Evolutionary conservation across 2,329 filamentous ascomycete genomes (phyloP).

Genomic region (Penicillium psychrosexuale): DNA sequence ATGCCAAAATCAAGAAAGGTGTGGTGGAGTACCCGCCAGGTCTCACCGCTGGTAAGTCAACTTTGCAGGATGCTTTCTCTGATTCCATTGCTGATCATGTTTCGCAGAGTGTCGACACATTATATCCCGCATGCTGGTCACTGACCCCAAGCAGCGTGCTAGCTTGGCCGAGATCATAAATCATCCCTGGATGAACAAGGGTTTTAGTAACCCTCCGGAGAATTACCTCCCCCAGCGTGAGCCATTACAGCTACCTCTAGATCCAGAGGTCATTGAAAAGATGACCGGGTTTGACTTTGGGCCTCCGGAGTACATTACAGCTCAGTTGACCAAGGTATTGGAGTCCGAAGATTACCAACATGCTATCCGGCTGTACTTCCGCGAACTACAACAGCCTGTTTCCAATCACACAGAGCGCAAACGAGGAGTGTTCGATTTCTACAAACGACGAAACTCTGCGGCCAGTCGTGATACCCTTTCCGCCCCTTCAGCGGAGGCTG

Average conservation of each 20-base stretch:
- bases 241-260: slow-evolving; percentile 78
- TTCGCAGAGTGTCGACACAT: slow-evolving; percentile 82
- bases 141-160: slow-evolving; percentile 82
- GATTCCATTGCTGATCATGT: slow-evolving; percentile 35
- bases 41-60: slow-evolving; percentile 73
- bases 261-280: slow-evolving; percentile 76
- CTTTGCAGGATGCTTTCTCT: neutral
- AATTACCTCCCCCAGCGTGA: slow-evolving; percentile 83
- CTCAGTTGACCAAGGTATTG: slow-evolving; percentile 78
- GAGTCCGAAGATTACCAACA: slow-evolving; percentile 92
- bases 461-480: slow-evolving; percentile 82
- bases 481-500: slow-evolving; percentile 78
- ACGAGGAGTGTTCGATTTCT: slow-evolving; percentile 93
- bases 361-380: slow-evolving; percentile 68
- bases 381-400: slow-evolving; percentile 65
- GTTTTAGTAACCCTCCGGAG: slow-evolving; percentile 79
- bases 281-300: slow-evolving; percentile 99
- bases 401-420: slow-evolving; percentile 68
- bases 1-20: slow-evolving; percentile 98
- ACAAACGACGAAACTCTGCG: slow-evolving; percentile 82
- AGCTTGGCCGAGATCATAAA: slow-evolving; percentile 88
- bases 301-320: slow-evolving; percentile 73
- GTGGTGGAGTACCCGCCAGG: slow-evolving; percentile 93
- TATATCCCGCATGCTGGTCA: slow-evolving; percentile 92
- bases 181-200: slow-evolving; percentile 95